phyloP scores from a whole-genome alignment of 2,329 filamentous ascomycete species.

The Aspergillaceae sp. region DNA sequence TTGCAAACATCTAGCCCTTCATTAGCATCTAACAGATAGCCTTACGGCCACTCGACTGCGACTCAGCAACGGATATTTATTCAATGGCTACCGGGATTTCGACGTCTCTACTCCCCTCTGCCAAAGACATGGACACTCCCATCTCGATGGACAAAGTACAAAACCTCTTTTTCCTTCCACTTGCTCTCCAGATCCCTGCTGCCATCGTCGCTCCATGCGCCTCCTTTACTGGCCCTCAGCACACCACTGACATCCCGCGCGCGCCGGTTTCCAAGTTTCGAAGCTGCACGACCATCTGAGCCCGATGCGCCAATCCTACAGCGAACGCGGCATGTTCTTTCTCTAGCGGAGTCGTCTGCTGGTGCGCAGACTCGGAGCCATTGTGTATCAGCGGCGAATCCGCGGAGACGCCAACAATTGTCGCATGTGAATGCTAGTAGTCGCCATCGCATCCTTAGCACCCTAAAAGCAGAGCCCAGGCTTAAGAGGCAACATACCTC shows the following conservation, averaged over 20 bases:
- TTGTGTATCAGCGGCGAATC: slow-evolving; percentile 61
- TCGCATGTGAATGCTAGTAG: slow-evolving; percentile 52
- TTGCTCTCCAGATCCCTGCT: slow-evolving; percentile 18
- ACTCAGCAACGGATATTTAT: too few relatives aligned
- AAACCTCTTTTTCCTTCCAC: slow-evolving; percentile 56
- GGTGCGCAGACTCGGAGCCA: slow-evolving; percentile 24
- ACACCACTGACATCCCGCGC: slow-evolving; percentile 88
- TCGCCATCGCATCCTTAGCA: slow-evolving; percentile 1
- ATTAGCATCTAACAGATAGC: too few relatives aligned
- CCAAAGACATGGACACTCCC: slow-evolving; percentile 77
- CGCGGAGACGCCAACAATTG: slow-evolving; percentile 60
- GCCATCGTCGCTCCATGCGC: slow-evolving; percentile 23
- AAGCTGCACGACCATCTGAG: slow-evolving; percentile 61
- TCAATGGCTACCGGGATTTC: not conserved
- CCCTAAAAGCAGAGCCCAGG: not conserved
- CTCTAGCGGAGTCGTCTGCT: slow-evolving; percentile 57
- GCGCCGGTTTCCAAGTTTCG: slow-evolving; percentile 74
- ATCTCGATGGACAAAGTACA: slow-evolving; percentile 75
- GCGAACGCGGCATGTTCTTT: slow-evolving; percentile 62
- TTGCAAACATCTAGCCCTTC: slow-evolving; percentile 10
- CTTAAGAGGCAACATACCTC: slow-evolving; percentile 43
- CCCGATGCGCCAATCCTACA: slow-evolving; percentile 64
- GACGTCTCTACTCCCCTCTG: slow-evolving; percentile 52
- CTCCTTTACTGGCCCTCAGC: slow-evolving; percentile 61
- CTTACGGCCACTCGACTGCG: too few relatives aligned